phyloP scores from a whole-genome alignment of 2,329 filamentous ascomycete species.

The Paracoccidioides brasiliensis region DNA sequence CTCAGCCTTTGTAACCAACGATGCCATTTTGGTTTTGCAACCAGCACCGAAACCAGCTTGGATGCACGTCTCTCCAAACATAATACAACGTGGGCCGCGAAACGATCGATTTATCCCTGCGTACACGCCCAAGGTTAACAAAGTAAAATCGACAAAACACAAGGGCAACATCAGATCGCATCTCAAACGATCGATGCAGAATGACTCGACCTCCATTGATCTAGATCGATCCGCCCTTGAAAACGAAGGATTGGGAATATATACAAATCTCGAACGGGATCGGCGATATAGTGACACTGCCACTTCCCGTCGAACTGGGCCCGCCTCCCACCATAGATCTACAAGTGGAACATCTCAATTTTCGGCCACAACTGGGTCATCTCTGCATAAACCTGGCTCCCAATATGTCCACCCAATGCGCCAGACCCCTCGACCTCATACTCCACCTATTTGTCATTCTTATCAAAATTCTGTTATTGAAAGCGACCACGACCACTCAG shows the following conservation, averaged over 20 bases:
- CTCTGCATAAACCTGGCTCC: conserved; percentile 36
- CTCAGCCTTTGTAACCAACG: neutral
- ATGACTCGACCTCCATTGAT: conserved; percentile 40
- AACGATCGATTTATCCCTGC: neutral
- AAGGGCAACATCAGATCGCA: conserved; percentile 42
- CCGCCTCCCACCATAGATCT: conserved; percentile 37
- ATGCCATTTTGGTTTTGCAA: neutral
- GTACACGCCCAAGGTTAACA: conserved; percentile 3
- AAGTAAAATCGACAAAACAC: conserved; percentile 7
- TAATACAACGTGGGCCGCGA: neutral
- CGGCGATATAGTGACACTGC: conserved; percentile 24
- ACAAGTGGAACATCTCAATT: conserved; percentile 43
- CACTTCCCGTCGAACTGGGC: conserved; percentile 25
- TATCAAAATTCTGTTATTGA: conserved; percentile 37
- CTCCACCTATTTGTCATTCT: conserved; percentile 39
- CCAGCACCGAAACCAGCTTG: neutral
- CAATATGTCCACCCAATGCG: conserved; percentile 44
- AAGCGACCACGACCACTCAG: conserved; percentile 32
- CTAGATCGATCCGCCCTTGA: conserved; percentile 43
- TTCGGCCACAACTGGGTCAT: conserved; percentile 32
- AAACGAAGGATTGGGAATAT: conserved; percentile 45
- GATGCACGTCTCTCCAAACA: conserved; percentile 1
- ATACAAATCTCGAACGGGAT: conserved; percentile 23
- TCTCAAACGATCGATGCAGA: conserved; percentile 38
- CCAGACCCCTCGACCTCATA: conserved; percentile 42